Percentiles rank a stretch among this genome's conserved stretches.
Conservation (phyloP, 2,329 filamentous ascomycete genomes). For the Thielaviopsis punctulata region DNA sequence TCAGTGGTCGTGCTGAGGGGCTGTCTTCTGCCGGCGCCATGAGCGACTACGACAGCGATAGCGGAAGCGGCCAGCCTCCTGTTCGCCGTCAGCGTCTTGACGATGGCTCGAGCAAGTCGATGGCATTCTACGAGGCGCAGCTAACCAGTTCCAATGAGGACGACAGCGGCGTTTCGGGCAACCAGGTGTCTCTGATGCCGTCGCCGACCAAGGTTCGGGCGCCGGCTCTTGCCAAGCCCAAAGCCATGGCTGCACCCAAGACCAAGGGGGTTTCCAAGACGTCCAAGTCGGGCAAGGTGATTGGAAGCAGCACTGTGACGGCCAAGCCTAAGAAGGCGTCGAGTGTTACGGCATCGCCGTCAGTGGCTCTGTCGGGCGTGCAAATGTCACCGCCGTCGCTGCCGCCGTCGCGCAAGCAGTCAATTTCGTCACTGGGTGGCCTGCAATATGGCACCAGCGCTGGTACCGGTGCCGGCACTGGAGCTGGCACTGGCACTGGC, state of each 20-base stretch:
- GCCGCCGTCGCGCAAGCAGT: constrained; percentile 59
- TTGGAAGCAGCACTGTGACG: constrained; percentile 20
- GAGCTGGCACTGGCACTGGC: too few relatives aligned
- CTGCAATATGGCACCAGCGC: too few relatives aligned
- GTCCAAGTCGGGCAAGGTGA: constrained; percentile 27
- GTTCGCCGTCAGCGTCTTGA: constrained; percentile 41
- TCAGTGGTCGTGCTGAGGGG: constrained; percentile 75
- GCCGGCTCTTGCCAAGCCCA: constrained; percentile 19
- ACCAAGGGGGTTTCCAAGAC: constrained; percentile 23
- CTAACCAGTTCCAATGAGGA: constrained; percentile 3
- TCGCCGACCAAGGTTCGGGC: constrained; percentile 8
- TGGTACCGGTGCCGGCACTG: too few relatives aligned
- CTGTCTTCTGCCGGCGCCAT: constrained; percentile 74
- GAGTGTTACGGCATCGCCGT: constrained; percentile 18
- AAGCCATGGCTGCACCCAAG: constrained; percentile 21
- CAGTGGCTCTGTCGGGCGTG: constrained; percentile 17
- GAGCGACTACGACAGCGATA: constrained; percentile 56
- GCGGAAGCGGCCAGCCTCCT: constrained; percentile 35
- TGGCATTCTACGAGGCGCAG: constrained; percentile 13
- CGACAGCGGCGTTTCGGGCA: not conserved
- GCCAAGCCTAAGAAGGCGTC: constrained; percentile 27
- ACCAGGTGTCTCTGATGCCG: not conserved
- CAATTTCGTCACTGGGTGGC: constrained; percentile 42
- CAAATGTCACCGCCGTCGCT: constrained; percentile 47
- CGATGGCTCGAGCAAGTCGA: constrained; percentile 26